Evolutionary conservation across 768 basidiomycete species (phyloP).

Genomic region (Rhodosporidiobolus odoratus): DNA sequence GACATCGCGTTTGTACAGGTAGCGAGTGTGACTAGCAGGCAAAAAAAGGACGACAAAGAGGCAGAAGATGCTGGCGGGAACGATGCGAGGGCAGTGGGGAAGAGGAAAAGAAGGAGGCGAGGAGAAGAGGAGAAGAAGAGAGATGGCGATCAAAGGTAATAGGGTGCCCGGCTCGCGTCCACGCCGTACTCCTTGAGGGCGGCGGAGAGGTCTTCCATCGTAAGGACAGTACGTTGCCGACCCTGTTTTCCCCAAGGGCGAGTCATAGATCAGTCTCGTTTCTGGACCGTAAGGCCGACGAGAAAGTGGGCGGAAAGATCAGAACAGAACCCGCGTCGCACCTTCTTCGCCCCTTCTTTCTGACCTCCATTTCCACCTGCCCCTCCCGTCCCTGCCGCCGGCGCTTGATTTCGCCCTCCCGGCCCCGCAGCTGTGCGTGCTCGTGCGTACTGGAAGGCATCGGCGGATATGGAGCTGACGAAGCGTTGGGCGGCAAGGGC

Average conservation of each 20-base stretch:
- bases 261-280: too few relatives aligned
- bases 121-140: too few relatives aligned
- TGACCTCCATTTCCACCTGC: too few relatives aligned
- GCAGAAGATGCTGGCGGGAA: too few relatives aligned
- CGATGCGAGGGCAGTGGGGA: neutral
- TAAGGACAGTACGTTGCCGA: constrained; percentile 77
- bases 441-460: constrained; percentile 95
- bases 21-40: too few relatives aligned
- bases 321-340: neutral
- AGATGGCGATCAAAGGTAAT: constrained; percentile 60
- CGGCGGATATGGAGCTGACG: constrained; percentile 89
- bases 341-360: constrained; percentile 5
- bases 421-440: constrained; percentile 77
- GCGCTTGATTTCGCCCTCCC: constrained; percentile 47
- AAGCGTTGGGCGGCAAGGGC: constrained; percentile 97
- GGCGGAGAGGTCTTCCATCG: constrained; percentile 92
- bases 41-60: too few relatives aligned
- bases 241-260: too few relatives aligned
- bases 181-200: constrained; percentile 96
- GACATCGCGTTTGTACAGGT: too few relatives aligned
- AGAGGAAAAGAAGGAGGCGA: too few relatives aligned
- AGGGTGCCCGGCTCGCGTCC: constrained; percentile 87
- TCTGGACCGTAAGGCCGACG: too few relatives aligned
- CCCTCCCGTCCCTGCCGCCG: neutral
- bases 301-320: neutral